phyloP scores from a whole-genome alignment of 148 eudicot genomes.

The Gaultheria prostrata region DNA sequence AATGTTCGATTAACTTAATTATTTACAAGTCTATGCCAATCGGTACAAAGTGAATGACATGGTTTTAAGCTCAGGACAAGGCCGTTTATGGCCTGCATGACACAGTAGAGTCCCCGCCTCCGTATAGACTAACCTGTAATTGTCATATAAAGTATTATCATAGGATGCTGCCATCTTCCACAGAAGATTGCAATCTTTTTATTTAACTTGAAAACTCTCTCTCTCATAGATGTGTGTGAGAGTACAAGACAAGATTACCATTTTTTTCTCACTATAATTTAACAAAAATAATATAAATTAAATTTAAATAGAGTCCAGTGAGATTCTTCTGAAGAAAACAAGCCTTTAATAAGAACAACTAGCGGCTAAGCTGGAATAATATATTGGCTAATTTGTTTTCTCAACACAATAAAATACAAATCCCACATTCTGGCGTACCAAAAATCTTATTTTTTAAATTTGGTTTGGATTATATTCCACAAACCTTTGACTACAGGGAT shows the following conservation, averaged over 20 bases:
- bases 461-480: not conserved
- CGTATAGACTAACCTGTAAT: not conserved
- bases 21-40: too few relatives aligned
- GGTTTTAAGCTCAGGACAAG: too few relatives aligned
- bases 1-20: too few relatives aligned
- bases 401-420: not conserved
- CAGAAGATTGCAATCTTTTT: constrained; percentile 15
- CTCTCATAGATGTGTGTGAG: not conserved
- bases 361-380: not conserved
- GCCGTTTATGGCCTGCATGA: too few relatives aligned
- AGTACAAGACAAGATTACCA: not conserved
- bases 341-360: not conserved
- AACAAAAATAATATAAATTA: not conserved
- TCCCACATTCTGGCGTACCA: not conserved
- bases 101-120: too few relatives aligned
- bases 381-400: not conserved
- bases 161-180: not conserved
- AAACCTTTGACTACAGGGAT: not conserved
- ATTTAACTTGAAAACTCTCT: not conserved
- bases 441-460: not conserved
- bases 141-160: not conserved
- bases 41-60: too few relatives aligned
- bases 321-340: not conserved
- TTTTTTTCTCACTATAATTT: not conserved
- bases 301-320: not conserved